Evolutionary conservation across 441 rosid genomes (phyloP), one percentile per base, ranked within the genome.

Genomic region (Croton laevigatus): DNA sequence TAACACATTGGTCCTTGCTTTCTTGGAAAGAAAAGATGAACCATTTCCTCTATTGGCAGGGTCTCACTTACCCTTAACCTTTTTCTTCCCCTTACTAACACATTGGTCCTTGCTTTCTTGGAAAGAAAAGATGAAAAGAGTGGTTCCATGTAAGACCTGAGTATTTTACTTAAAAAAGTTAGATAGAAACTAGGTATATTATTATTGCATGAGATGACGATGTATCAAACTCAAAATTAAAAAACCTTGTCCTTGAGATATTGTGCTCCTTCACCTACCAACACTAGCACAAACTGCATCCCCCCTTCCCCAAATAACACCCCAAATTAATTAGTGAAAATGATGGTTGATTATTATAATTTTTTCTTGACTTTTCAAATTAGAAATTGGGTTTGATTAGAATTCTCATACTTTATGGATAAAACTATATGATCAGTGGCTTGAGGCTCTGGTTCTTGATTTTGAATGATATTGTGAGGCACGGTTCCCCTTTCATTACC

Each of bases 381-480:
- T 1, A 27, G 32, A 27, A 27, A 27, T 27, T 27, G 32, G 32
- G 32, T 27, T 27, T 27, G 32, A 27, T 27, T 27, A 27, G 32
- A 2, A 27, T 27, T 27, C 32, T 27, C 32, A 27, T 2, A 27
- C 32, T 27, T 27, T 2, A 27, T 27, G 32, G 32, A 27, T 27
- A 27, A 27, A 27, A 27, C 32, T 3, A 0, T 3, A 0, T 16
- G 44, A 45, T 46, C 6, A 17, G 72, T 69, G 63, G 59, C 32
- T 27, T 55, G 22, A 19, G n/a, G n/a, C n/a, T n/a, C n/a, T n/a
- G n/a, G 5, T 23, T 42, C 48, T 62, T 40, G 49, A 34, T n/a
- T 46, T 65, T 72, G 76, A 72, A 68, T 22, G 73, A 76, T 71
- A 40, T 8, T 40, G 44, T 67, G 46, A 32, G 71, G 71, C 66